Evolutionary conservation across 179 eudicot species (phyloP).

Genomic region (Actinidia polygama): DNA sequence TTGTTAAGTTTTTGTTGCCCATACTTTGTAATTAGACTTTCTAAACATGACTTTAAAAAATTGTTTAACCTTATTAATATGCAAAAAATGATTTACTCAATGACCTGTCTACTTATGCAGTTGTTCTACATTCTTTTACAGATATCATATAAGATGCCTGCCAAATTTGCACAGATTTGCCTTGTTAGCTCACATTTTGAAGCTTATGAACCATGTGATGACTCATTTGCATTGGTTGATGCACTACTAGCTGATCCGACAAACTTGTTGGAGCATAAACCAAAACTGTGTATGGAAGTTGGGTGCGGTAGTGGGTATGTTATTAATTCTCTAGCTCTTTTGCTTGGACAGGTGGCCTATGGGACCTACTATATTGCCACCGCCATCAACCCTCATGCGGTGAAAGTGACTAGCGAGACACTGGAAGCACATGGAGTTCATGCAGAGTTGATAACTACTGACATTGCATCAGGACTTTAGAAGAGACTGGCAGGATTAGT

Average conservation of each 20-base stretch:
- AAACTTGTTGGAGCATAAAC: conserved; percentile 59
- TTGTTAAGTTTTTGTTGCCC: background rate
- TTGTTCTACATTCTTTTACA: conserved; percentile 18
- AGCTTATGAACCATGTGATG: conserved; percentile 96
- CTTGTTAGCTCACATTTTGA: conserved; percentile 83
- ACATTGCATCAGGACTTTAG: conserved; percentile 75
- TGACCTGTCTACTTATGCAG: background rate
- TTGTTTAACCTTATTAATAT: background rate
- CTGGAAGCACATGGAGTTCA: conserved; percentile 76
- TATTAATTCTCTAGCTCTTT: conserved; percentile 81
- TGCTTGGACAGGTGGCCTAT: conserved; percentile 53
- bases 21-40: background rate
- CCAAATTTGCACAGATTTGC: conserved; percentile 68
- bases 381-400: conserved; percentile 78
- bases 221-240: conserved; percentile 88
- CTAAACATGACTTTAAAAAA: background rate
- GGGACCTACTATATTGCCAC: conserved; percentile 74
- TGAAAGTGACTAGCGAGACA: conserved; percentile 59
- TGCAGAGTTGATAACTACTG: conserved; percentile 73
- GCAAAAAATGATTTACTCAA: background rate
- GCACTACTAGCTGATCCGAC: conserved; percentile 80
- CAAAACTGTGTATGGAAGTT: conserved; percentile 77
- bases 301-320: conserved; percentile 97
- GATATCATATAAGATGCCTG: conserved; percentile 43
- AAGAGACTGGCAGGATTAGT: conserved; percentile 60